Evolutionary conservation across 768 basidiomycete genomes (phyloP), one percentile per base, ranked within the genome.

Genomic region (Tylopilus plumbeoviolaceoides): DNA sequence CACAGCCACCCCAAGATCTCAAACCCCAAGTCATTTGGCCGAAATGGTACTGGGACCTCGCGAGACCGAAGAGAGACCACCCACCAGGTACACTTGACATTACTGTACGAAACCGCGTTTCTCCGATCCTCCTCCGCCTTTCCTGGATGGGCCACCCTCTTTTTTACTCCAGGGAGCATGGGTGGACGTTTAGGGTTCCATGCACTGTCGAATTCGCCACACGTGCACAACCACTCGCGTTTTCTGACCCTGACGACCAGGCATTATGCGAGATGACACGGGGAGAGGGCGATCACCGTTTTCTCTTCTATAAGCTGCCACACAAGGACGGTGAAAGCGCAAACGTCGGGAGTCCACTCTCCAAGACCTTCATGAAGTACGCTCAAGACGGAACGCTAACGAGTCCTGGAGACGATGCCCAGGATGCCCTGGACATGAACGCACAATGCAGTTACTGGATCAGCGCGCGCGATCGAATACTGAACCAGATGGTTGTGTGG

Each of bases 361-460:
- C 83, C 36, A 97, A 98, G 71, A 83, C 82, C 5, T 98, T 98
- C 67, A 79, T 97, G 69, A 87, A 89, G 65, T 89, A 82, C 58
- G 87, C 91, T 30, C 85, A 91, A 67, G 89, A 94, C 56, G 91
- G 93, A 14, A 90, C 86, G 7, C 71, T 98, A 56, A 84, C 83
- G 50, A 93, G 91, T 61, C 89, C 89, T 1, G 86, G 84, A 2
- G 79, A 81, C 47, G 87, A 87, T 57, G 92, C 95, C 4, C 80
- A 79, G 60, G 87, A 88, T 53, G 94, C 95, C 2, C 73, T 98
- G 48, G 85, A 93, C 51, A 83, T 98, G 80, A 97, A 92, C 61
- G 88, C 91, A 0, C 85, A 92, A 59, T 98, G 95, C 73, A 91
- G 89, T 63, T 99, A 99, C 69, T 99, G 95, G 97, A 92, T 97